These are phyloP conservation scores for Clavaria fumosa DNA, from an alignment of 768 basidiomycete species.

Conservation along the genomic window DNA sequence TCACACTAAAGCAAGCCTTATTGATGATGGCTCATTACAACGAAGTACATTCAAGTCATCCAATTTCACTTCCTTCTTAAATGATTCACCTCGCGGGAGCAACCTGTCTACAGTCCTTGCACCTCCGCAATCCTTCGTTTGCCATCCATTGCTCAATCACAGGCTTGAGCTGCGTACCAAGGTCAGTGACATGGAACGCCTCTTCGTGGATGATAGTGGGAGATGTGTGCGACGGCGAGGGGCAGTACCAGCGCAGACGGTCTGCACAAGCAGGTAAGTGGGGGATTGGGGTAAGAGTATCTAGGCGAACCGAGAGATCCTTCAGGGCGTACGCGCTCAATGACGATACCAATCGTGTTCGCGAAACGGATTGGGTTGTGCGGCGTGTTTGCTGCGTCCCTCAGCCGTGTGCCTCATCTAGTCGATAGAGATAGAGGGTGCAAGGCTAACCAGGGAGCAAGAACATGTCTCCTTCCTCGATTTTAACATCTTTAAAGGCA, in stretches of 20 bases:
- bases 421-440: constrained; percentile 3
- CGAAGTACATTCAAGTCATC: no score
- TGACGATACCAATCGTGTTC: constrained; percentile 81
- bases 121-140: constrained; percentile 43
- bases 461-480: constrained; percentile 96
- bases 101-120: constrained; percentile 50
- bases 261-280: constrained; percentile 31
- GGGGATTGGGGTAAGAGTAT: neutral
- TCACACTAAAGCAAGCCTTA: no score
- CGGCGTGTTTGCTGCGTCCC: constrained; percentile 67
- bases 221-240: constrained; percentile 28
- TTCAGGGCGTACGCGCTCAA: constrained; percentile 75
- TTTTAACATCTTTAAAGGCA: constrained; percentile 69
- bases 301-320: constrained; percentile 46
- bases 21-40: no score
- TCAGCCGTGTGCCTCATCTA: neutral
- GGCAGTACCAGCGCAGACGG: constrained; percentile 86
- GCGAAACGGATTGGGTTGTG: constrained; percentile 90
- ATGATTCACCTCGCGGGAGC: constrained; percentile 51
- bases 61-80: no score
- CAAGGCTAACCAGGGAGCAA: constrained; percentile 78
- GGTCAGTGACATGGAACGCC: constrained; percentile 73
- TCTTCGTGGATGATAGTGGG: constrained; percentile 78
- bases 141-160: constrained; percentile 77
- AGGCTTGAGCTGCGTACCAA: constrained; percentile 88